phyloP scores from a whole-genome alignment of 176 grass and related monocot genomes.

The Tuctoria greenei region DNA sequence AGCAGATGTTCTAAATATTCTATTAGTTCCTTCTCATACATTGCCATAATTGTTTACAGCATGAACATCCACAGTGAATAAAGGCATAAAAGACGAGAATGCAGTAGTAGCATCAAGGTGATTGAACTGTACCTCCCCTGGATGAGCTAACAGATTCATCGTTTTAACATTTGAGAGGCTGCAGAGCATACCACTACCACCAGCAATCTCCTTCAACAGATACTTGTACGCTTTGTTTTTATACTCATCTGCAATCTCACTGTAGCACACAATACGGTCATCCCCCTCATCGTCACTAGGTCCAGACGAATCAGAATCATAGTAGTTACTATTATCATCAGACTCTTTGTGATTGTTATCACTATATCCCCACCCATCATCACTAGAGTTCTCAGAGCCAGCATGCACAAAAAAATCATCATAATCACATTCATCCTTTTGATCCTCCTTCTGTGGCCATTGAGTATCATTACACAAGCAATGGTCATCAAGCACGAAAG shows the following conservation, averaged over 20 bases:
- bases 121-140: constrained; percentile 5
- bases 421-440: background rate
- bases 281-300: background rate
- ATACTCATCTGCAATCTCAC: background rate
- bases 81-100: background rate
- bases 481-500: constrained; percentile 28
- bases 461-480: background rate
- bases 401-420: background rate
- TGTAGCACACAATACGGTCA: constrained; percentile 4
- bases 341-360: background rate
- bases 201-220: no score
- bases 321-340: background rate
- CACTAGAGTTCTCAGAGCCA: background rate
- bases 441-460: background rate
- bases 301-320: constrained; percentile 8
- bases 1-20: background rate
- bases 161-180: constrained; percentile 20
- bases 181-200: background rate
- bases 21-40: background rate
- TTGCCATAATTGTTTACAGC: background rate
- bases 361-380: background rate
- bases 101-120: background rate
- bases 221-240: background rate
- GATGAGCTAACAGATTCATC: background rate
- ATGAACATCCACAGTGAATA: background rate